Conservation (phyloP, 257 asterid genomes). For the Dorcoceras hygrometricum region DNA sequence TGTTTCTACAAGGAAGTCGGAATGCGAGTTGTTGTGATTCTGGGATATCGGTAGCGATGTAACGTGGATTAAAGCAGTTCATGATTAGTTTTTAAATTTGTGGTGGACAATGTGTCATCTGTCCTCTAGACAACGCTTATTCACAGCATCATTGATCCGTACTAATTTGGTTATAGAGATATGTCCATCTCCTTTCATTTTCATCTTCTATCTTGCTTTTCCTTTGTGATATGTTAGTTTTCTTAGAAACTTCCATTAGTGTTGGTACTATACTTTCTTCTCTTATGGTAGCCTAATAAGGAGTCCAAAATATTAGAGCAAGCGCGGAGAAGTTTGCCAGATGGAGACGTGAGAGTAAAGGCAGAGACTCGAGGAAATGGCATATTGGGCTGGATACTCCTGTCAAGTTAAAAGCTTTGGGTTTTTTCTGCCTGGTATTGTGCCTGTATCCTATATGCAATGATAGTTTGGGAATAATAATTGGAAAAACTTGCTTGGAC, state of each 20-base stretch:
- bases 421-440: conserved; percentile 1
- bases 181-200: no score
- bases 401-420: background rate
- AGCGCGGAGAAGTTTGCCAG: conserved; percentile 47
- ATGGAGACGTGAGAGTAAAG: conserved; percentile 57
- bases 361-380: conserved; percentile 31
- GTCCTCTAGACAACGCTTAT: no score
- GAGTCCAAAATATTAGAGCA: conserved; percentile 49
- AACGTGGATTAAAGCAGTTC: background rate
- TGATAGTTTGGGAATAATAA: background rate
- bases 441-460: background rate
- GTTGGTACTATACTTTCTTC: conserved; percentile 1
- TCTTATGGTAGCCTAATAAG: conserved; percentile 19
- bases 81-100: background rate
- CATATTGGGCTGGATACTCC: background rate
- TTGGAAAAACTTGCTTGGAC: background rate
- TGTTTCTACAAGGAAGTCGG: background rate
- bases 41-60: background rate
- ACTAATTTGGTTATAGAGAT: no score
- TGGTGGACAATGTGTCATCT: background rate
- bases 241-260: background rate
- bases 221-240: background rate
- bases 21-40: background rate
- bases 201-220: background rate
- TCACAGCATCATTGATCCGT: no score